These are phyloP conservation scores for Salvia rosmarinus DNA, from an alignment of 257 asterid genomes.

Conservation along the genomic window DNA sequence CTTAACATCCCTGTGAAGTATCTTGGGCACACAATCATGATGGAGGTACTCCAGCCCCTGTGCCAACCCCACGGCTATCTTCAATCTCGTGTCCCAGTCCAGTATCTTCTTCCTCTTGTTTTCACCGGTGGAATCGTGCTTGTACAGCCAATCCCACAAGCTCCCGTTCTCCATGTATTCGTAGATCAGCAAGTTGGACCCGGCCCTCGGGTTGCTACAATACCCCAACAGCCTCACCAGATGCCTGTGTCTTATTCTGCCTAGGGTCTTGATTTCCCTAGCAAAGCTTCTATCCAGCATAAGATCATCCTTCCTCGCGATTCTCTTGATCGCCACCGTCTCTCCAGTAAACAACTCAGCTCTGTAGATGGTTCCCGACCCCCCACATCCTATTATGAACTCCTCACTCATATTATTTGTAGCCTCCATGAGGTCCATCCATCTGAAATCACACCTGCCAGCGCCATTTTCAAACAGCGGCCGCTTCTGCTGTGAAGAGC, in stretches of 20 bases:
- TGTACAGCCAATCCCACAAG: slow-evolving; percentile 87
- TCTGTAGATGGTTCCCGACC: slow-evolving; percentile 78
- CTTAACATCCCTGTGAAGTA: slow-evolving; percentile 89
- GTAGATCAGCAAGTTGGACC: slow-evolving; percentile 73
- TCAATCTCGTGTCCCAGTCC: slow-evolving; percentile 77
- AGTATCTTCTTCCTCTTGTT: slow-evolving; percentile 56
- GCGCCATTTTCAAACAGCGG: slow-evolving; percentile 56
- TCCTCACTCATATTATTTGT: slow-evolving; percentile 82
- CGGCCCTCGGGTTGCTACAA: slow-evolving; percentile 64
- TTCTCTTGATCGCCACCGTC: slow-evolving; percentile 83
- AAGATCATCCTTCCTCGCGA: slow-evolving; percentile 61
- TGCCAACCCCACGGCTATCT: slow-evolving; percentile 81
- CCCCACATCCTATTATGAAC: slow-evolving; percentile 82
- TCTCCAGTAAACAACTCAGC: slow-evolving; percentile 75
- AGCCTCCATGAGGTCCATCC: slow-evolving; percentile 92
- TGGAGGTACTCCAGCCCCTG: slow-evolving; percentile 95
- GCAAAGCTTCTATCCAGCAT: slow-evolving; percentile 80
- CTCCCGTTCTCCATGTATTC: slow-evolving; percentile 98
- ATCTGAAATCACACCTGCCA: slow-evolving; percentile 59
- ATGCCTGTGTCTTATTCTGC: slow-evolving; percentile 88
- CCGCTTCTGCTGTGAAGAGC: slow-evolving; percentile 73
- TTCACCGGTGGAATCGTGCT: no score
- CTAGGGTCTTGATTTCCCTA: slow-evolving; percentile 85
- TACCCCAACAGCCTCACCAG: slow-evolving; percentile 80
- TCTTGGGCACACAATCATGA: slow-evolving; percentile 89